Percentiles rank a stretch among this genome's conserved stretches.
Conservation (phyloP, 768 basidiomycete genomes). For the Mycena epipterygia region DNA sequence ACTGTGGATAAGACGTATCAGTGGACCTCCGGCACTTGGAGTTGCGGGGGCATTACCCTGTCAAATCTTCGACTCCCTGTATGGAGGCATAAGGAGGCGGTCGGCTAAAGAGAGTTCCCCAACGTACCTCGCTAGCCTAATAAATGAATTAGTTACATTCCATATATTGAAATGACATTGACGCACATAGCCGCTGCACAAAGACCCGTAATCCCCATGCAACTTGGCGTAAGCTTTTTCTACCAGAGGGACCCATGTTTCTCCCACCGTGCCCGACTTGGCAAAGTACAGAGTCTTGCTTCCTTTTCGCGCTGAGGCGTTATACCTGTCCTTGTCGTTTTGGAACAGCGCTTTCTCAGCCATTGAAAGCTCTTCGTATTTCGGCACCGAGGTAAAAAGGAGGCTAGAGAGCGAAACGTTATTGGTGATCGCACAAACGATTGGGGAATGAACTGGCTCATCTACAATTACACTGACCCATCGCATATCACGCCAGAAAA, state of each 20-base stretch:
- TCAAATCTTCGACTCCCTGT: constrained; percentile 32
- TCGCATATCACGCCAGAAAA: constrained; percentile 48
- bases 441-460: constrained; percentile 40
- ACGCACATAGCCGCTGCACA: constrained; percentile 42
- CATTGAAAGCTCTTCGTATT: constrained; percentile 46
- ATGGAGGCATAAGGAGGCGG: neutral
- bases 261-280: constrained; percentile 43
- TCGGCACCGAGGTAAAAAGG: constrained; percentile 47
- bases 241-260: constrained; percentile 44
- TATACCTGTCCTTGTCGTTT: constrained; percentile 48
- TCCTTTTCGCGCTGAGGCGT: constrained; percentile 46
- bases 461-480: constrained; percentile 54
- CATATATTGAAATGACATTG: neutral
- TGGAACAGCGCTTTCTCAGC: constrained; percentile 49
- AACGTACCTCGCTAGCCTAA: constrained; percentile 46
- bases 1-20: constrained; percentile 15
- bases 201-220: constrained; percentile 48
- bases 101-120: too few relatives aligned
- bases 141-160: constrained; percentile 24
- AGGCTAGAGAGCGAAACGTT: constrained; percentile 34
- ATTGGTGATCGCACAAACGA: neutral
- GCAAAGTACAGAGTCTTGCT: constrained; percentile 51
- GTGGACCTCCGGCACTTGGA: neutral
- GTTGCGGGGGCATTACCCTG: constrained; percentile 17
- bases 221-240: constrained; percentile 53